Base-by-base conservation (phyloP, 768 basidiomycete genomes). In the Nidularia sp. region DNA sequence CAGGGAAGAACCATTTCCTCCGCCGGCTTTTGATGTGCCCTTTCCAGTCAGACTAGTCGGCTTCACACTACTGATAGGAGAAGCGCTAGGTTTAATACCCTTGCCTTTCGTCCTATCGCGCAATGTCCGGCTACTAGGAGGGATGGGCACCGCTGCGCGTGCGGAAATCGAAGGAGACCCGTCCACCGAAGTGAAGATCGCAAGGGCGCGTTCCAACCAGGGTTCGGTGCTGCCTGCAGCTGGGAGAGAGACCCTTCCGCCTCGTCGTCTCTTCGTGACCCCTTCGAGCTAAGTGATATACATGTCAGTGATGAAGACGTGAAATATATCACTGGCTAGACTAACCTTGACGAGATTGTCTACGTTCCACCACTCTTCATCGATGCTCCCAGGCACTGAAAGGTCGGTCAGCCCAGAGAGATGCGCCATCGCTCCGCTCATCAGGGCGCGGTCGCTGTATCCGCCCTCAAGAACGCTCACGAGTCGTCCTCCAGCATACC, bases 391-490 rank as follows among this genome's bases (percentile, higher is more conserved):
- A 35, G 46, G 45, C 57, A 44, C 47, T 5, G 64, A 56, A 18
- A 67, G 63, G 44, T 71, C 76, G 1, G 72, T 74, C 18, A 98
- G 68, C 3, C 94, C 95, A 5, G 72, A 70, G 1, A 96, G 66
- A 63, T 93, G 89, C 0, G 93, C 89, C 80, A 93, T 82, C 0
- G 86, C 78, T 0, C 89, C 96, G 55, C 89, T 93, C 5, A 75
- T 83, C 50, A 98, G 73, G 0, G 96, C 94, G 5, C 87, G 79
- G 65, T 98, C 93, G 59, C 90, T 91, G 62, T 98, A 98, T 1
- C 95, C 96, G 1, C 96, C 96, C 70, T 99, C 96, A 1, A 99
- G 81, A 0, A 98, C 90, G 58, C 91, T 93, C 36, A 98, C 76
- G 4, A 96, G 59, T 41, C 84, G 78, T 0, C 93, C 92, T 1